phyloP scores from a whole-genome alignment of 2,329 filamentous ascomycete species.

The Curvularia spicifera region DNA sequence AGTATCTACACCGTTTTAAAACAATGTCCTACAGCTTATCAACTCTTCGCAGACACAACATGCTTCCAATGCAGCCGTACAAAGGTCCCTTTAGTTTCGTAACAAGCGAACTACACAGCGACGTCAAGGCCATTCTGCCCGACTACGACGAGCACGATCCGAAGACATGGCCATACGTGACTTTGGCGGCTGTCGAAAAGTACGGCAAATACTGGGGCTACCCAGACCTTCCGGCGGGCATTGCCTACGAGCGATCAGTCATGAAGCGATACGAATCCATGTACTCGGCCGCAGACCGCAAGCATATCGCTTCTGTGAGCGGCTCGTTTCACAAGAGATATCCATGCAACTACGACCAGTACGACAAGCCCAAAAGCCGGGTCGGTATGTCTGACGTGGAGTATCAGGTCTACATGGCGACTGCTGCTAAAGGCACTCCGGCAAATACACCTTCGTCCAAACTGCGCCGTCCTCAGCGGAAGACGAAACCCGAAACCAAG shows the following conservation, averaged over 20 bases:
- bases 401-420: conserved; percentile 4
- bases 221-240: conserved; percentile 3
- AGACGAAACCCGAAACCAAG: background rate
- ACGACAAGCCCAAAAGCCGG: conserved; percentile 3
- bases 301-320: background rate
- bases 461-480: background rate
- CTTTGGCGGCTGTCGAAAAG: conserved; percentile 4
- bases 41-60: background rate
- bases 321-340: conserved; percentile 9
- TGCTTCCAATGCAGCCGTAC: background rate
- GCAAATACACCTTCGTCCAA: background rate
- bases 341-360: conserved; percentile 8
- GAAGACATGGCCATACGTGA: conserved; percentile 13
- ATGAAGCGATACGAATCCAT: conserved; percentile 6
- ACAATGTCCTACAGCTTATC: background rate
- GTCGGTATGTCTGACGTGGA: background rate
- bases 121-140: background rate
- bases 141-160: conserved; percentile 6
- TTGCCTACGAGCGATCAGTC: conserved; percentile 10
- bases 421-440: background rate
- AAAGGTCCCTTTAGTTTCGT: conserved; percentile 12
- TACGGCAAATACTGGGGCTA: background rate
- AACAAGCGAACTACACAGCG: background rate
- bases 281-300: conserved; percentile 6
- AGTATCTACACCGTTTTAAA: background rate